Evolutionary conservation across 345 rosid genomes (phyloP), one percentile per base, ranked within the genome.

Genomic region (Lumnitzera racemosa): DNA sequence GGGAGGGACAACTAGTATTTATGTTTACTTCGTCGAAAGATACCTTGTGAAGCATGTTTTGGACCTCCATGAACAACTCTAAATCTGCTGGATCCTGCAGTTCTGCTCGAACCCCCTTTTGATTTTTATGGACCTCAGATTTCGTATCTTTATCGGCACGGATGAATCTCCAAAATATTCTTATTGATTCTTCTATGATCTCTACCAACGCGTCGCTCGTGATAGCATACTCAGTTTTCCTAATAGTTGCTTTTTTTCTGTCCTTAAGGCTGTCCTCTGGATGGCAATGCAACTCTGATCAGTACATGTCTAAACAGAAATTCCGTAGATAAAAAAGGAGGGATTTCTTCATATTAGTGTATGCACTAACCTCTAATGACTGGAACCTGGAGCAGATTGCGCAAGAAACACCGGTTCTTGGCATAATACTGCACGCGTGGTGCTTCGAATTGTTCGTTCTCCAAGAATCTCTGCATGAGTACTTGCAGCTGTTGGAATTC

Each of bases 401-500:
- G 97, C 53, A 76, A 63, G 56, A 76, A 59, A 60, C 85, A 83
- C 15, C 97, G 95, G 49, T 71, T 88, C 80, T 83, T 90, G 67
- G 72, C 77, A 51, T 81, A 94, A 61, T 79, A 83, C 49, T 78
- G 80, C 12, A 89, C 82, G 61, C 99, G 81, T 2, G 97, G 90
- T 20, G 88, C 97, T 69, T 88, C 91, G 31, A 86, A 94, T 0
- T 69, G 75, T 61, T 94, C 99, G 5, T 88, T 79, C 74, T 94
- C 99, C 16, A 94, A 74, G 68, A 94, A 94, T 55, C 99, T 88
- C 49, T 88, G 91, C 75, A 90, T 11, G 15, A 90, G 73, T 29
- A 94, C 97, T 67, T 94, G 97, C 67, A 94, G 83, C 72, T 84
- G 91, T 65, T 94, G 99, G 70, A 94, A 88, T 47, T 94, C 97